Evolutionary conservation across 1,284 basidiomycete species (phyloP).

Genomic region (Anthracocystis panici-leucophaei): DNA sequence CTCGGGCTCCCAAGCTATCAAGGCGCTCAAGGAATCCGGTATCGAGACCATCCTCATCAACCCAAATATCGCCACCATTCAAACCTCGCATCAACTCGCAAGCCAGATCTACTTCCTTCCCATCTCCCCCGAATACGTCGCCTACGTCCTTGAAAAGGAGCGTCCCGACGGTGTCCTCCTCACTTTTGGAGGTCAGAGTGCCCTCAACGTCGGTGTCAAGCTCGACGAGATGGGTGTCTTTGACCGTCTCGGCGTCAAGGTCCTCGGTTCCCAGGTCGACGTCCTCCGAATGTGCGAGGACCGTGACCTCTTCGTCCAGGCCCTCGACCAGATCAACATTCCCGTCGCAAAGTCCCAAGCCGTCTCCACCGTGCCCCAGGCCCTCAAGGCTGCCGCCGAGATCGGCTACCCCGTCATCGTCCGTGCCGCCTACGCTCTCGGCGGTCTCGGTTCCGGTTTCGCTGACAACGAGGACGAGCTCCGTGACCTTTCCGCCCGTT

Average conservation of each 20-base stretch:
- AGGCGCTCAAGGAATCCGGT: constrained; percentile 95
- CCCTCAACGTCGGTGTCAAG: constrained; percentile 96
- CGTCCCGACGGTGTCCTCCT: constrained; percentile 96
- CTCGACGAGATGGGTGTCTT: constrained; percentile 98
- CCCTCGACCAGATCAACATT: constrained; percentile 97
- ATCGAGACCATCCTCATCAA: constrained; percentile 85
- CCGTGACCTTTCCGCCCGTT: constrained; percentile 91
- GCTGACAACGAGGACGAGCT: constrained; percentile 95
- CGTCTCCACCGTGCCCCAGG: constrained; percentile 93
- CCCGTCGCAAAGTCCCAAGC: constrained; percentile 97
- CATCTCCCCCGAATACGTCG: constrained; percentile 96
- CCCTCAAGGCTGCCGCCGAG: constrained; percentile 86
- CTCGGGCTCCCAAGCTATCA: constrained; percentile 97
- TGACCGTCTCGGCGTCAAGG: constrained; percentile 91
- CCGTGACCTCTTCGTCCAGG: constrained; percentile 95
- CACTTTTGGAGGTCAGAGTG: constrained; percentile 98
- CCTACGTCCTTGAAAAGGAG: constrained; percentile 98
- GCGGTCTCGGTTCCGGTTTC: constrained; percentile 98
- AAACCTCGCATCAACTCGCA: constrained; percentile 87
- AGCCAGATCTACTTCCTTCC: constrained; percentile 98
- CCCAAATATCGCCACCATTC: constrained; percentile 69
- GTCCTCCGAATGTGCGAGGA: constrained; percentile 84
- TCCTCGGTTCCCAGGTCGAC: constrained; percentile 92
- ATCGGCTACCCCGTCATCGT: constrained; percentile 99
- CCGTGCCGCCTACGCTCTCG: constrained; percentile 96